A percentile compares a stretch with the other conserved stretches of the same genome.
Evolutionary conservation across 805 yeast genomes (phyloP).

Genomic region (Limtongia smithiae): DNA sequence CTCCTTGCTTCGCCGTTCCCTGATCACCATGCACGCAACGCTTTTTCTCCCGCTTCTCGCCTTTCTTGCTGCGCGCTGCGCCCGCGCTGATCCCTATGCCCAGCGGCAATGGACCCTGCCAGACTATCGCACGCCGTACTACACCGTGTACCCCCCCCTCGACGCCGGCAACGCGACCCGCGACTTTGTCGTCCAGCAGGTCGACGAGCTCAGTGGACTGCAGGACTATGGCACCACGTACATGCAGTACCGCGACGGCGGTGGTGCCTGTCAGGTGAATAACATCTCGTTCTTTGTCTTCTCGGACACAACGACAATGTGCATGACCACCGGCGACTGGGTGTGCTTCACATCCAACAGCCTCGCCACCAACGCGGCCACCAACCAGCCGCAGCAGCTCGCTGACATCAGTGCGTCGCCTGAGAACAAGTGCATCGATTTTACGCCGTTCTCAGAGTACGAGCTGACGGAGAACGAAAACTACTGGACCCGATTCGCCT

Average conservation of each 20-base stretch:
- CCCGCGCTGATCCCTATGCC: too few species aligned
- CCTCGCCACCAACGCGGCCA: conserved; percentile 5
- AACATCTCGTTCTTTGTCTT: conserved; percentile 24
- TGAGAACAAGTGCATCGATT: conserved; percentile 15
- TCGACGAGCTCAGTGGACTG: too few species aligned
- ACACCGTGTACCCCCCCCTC: too few species aligned
- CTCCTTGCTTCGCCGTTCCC: too few species aligned
- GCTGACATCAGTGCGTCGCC: conserved; percentile 12
- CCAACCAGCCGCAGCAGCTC: conserved; percentile 5
- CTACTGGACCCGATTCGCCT: conserved; percentile 13
- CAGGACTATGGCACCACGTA: not conserved
- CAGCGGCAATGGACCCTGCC: too few species aligned
- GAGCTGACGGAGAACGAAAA: conserved; percentile 15
- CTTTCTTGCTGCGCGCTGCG: too few species aligned
- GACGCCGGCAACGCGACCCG: too few species aligned
- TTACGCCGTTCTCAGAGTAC: conserved; percentile 18
- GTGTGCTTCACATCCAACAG: conserved; percentile 25
- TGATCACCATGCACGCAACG: too few species aligned
- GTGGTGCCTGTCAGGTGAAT: conserved; percentile 19
- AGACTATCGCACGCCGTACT: too few species aligned
- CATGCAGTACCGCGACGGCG: conserved; percentile 18
- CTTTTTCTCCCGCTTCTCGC: too few species aligned
- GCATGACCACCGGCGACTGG: conserved; percentile 10
- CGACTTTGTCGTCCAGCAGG: too few species aligned
- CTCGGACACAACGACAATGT: conserved; percentile 23